Evolutionary conservation across 1,284 basidiomycete species (phyloP), one percentile per base, ranked within the genome.

Genomic region (Ceratobasidium sp.): DNA sequence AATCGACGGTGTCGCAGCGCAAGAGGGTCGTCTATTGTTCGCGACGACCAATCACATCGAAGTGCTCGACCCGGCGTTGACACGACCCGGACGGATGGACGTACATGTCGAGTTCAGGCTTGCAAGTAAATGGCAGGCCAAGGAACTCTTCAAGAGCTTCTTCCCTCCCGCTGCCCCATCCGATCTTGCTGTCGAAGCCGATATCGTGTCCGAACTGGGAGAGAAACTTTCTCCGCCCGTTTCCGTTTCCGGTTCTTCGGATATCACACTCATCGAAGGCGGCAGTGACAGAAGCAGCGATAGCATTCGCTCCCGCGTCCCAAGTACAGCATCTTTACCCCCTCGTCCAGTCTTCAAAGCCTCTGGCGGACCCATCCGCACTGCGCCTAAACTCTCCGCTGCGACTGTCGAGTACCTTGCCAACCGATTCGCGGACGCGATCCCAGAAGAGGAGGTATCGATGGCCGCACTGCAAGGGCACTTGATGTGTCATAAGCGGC

Each of bases 21-120:
- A 90, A 0, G 93, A 95, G 80, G 94, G 94, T 7, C 86, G 94
- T 3, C 87, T 95, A 50, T 85, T 95, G 51, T 95, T 95, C 78
- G 93, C 93, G 90, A 93, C 92, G 17, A 94, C 93, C 5, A 95
- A 95, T 81, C 92, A 95, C 79, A 84, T 94, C n/a, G 92, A 94
- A 79, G 87, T 89, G 33, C 87, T 95, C 2, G 94, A 96, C 79
- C 91, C 93, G 5, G 94, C 94, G 0, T 86, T 96, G 7, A 91
- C 91, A 8, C 89, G 92, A 74, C 91, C 92, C n/a, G 94, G 94
- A 19, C 92, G 94, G 33, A 94, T 95, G 90, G 94, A 95, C 79
- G 92, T 96, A 3, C 94, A 92, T 92, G 87, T 95, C 66, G 92
- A 95, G 81, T 96, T 95, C 86, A 91, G 89, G 84, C 91, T 93